Conservation (phyloP, 345 rosid genomes). For the Hirschfeldia incana region DNA sequence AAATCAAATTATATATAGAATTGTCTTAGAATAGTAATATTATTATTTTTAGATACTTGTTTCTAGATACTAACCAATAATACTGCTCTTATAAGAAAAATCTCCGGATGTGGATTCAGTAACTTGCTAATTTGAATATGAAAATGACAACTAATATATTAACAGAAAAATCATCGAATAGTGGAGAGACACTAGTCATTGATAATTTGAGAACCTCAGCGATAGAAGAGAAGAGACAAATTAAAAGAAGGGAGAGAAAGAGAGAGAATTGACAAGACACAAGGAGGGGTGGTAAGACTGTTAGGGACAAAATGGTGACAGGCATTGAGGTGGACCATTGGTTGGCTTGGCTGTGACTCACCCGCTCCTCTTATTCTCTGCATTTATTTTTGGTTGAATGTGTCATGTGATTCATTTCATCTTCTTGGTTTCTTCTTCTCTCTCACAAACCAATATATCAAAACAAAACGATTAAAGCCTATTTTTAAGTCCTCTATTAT, state of each 20-base stretch:
- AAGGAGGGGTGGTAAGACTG: conserved; percentile 24
- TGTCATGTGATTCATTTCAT: conserved; percentile 32
- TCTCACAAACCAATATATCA: conserved; percentile 9
- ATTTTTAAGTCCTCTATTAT: conserved; percentile 22
- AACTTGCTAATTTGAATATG: background rate
- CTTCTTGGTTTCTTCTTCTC: conserved; percentile 2
- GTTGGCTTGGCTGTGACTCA: conserved; percentile 37
- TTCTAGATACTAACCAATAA: too few relatives aligned
- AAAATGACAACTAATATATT: background rate
- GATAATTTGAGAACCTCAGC: background rate
- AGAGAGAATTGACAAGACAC: conserved; percentile 39
- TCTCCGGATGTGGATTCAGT: background rate
- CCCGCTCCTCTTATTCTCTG: conserved; percentile 21
- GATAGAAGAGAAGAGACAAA: conserved; percentile 15
- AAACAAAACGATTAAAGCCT: conserved; percentile 33
- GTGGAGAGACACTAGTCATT: background rate
- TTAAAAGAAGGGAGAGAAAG: background rate
- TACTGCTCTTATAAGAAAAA: background rate
- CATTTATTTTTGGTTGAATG: conserved; percentile 9
- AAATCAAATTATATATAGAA: too few relatives aligned
- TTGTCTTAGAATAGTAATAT: too few relatives aligned
- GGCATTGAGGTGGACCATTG: conserved; percentile 37
- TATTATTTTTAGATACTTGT: too few relatives aligned
- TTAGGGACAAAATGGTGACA: conserved; percentile 43
- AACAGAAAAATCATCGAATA: background rate